A percentile compares a stretch with the other conserved stretches of the same genome.
These are phyloP conservation scores for Penicillium daleae DNA, from an alignment of 495 filamentous ascomycete species.

Conservation along the genomic window DNA sequence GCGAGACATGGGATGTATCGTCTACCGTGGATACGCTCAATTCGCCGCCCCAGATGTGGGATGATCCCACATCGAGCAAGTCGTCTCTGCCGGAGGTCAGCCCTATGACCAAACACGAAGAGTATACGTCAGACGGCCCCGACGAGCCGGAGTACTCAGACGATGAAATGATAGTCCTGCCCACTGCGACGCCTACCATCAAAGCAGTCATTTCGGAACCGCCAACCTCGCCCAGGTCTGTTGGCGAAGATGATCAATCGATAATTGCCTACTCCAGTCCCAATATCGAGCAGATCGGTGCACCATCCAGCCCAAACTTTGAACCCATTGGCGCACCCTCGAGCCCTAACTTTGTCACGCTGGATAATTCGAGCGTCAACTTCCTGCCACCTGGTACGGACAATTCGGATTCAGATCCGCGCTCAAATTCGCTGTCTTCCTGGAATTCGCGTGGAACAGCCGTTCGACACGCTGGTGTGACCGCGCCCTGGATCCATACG, in stretches of 20 bases:
- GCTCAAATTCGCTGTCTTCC: conserved; percentile 52
- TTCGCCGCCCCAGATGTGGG: conserved; percentile 48
- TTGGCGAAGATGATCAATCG: conserved; percentile 20
- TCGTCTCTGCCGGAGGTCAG: conserved; percentile 43
- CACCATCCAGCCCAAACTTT: conserved; percentile 53
- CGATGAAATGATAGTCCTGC: conserved; percentile 43
- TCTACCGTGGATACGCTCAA: conserved; percentile 47
- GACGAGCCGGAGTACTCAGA: conserved; percentile 39
- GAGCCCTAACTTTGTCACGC: conserved; percentile 49
- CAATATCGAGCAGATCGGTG: conserved; percentile 47
- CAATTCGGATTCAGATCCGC: conserved; percentile 42
- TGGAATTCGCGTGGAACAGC: conserved; percentile 56
- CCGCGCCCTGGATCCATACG: conserved; percentile 41
- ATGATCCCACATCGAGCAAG: conserved; percentile 48
- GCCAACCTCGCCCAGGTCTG: conserved; percentile 28
- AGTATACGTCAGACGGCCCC: conserved; percentile 29
- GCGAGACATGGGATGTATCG: conserved; percentile 46
- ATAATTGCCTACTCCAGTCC: conserved; percentile 45
- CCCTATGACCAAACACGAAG: conserved; percentile 29
- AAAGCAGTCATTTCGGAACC: conserved; percentile 44
- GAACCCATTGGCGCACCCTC: conserved; percentile 44
- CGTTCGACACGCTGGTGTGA: conserved; percentile 39
- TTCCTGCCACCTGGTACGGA: conserved; percentile 42
- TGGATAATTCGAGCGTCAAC: conserved; percentile 49
- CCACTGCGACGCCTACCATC: conserved; percentile 45